Conservation (phyloP, 148 eudicot species). For the Silene latifolia region DNA sequence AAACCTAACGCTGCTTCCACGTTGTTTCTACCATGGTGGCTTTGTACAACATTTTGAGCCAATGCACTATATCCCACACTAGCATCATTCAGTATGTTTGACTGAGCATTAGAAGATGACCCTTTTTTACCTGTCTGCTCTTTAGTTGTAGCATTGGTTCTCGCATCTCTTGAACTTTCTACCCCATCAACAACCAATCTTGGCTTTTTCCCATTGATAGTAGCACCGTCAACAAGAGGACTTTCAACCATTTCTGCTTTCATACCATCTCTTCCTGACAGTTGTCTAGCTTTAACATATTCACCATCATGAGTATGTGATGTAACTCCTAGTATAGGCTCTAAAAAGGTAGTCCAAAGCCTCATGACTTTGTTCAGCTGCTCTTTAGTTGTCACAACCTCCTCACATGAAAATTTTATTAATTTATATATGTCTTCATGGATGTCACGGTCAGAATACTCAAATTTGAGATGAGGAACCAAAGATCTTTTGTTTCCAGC, state of each 20-base stretch:
- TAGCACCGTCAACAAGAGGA: conserved; percentile 35
- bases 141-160: conserved; percentile 36
- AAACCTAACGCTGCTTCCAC: conserved; percentile 31
- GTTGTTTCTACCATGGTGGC: conserved; percentile 34
- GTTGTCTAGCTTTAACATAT: conserved; percentile 37
- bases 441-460: conserved; percentile 58
- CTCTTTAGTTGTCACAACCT: conserved; percentile 76
- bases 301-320: conserved; percentile 42
- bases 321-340: conserved; percentile 66
- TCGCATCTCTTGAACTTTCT: conserved; percentile 37
- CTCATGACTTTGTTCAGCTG: conserved; percentile 76
- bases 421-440: conserved; percentile 78
- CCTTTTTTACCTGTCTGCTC: conserved; percentile 33
- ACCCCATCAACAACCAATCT: conserved; percentile 41
- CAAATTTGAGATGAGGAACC: conserved; percentile 59
- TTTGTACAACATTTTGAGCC: conserved; percentile 41
- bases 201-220: conserved; percentile 33
- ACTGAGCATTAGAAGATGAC: conserved; percentile 20
- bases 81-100: conserved; percentile 33
- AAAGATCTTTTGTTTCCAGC: conserved; percentile 73
- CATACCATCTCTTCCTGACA: conserved; percentile 27
- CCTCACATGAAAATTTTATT: conserved; percentile 81
- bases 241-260: conserved; percentile 42
- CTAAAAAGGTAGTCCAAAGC: conserved; percentile 83
- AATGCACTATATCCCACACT: conserved; percentile 29